These are phyloP conservation scores for Corylus americana DNA, from an alignment of 306 rosid species.

Conservation along the genomic window DNA sequence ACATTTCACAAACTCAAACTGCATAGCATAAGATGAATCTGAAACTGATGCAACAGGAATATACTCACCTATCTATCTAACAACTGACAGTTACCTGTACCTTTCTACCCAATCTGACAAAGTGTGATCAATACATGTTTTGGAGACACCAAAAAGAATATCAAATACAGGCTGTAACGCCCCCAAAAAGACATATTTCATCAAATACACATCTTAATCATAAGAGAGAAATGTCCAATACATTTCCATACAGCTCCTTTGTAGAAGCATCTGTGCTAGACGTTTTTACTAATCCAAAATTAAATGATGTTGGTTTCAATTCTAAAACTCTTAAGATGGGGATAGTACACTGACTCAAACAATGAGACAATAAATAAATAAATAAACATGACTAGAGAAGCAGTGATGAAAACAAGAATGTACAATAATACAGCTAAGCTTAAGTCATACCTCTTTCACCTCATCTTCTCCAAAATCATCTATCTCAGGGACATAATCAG, in stretches of 20 bases:
- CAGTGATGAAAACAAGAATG: slow-evolving; percentile 2
- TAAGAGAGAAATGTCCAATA: neutral
- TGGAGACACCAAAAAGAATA: neutral
- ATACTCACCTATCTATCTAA: neutral
- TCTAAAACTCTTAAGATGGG: neutral
- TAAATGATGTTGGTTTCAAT: neutral
- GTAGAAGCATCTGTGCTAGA: neutral
- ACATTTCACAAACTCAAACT: too few relatives aligned
- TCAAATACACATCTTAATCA: neutral
- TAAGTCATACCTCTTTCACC: slow-evolving; percentile 57
- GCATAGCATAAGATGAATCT: too few relatives aligned
- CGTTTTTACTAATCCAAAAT: neutral
- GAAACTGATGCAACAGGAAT: neutral
- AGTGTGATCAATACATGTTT: neutral
- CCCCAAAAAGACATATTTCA: neutral
- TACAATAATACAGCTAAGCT: slow-evolving; percentile 14
- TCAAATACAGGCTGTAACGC: neutral
- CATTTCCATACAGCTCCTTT: neutral
- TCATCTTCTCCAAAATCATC: slow-evolving; percentile 83
- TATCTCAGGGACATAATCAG: slow-evolving; percentile 55
- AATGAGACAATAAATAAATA: neutral
- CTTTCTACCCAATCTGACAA: neutral
- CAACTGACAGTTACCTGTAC: too few relatives aligned
- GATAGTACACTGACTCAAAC: neutral
- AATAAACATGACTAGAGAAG: slow-evolving; percentile 4